A percentile compares a stretch with the other conserved stretches of the same genome.
Conservation (phyloP, 2,329 filamentous ascomycete genomes). For the Exophiala alcalophila region DNA sequence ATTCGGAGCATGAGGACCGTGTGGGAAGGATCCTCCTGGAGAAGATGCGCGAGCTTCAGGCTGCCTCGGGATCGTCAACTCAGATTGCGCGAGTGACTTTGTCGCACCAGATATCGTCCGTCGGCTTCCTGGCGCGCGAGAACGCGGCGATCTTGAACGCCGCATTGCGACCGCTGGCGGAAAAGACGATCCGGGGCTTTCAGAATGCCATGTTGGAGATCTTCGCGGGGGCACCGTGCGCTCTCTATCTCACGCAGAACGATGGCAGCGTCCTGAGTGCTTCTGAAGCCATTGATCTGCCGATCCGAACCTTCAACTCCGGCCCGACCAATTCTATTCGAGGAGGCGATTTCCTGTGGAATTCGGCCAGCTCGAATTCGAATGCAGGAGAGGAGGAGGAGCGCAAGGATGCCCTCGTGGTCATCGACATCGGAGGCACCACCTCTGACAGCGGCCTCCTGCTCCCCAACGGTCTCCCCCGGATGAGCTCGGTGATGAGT, state of each 20-base stretch:
- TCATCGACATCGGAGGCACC: conserved; percentile 66
- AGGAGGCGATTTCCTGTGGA: conserved; percentile 43
- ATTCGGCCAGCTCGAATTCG: conserved; percentile 3
- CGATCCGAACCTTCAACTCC: conserved; percentile 52
- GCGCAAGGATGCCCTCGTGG: conserved; percentile 41
- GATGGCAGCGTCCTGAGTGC: conserved; percentile 51
- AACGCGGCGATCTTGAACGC: conserved; percentile 65
- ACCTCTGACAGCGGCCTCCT: conserved; percentile 63
- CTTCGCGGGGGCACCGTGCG: conserved; percentile 35
- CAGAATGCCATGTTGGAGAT: conserved; percentile 19
- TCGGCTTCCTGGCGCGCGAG: conserved; percentile 57
- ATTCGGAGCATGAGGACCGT: conserved; percentile 36
- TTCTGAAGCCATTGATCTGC: conserved; percentile 46
- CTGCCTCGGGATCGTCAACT: conserved; percentile 33
- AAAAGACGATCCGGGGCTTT: conserved; percentile 17
- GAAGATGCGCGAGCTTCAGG: conserved; percentile 39
- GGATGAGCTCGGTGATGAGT: conserved; percentile 61
- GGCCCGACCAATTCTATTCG: conserved; percentile 55
- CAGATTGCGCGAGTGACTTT: conserved; percentile 36
- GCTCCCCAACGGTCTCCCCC: conserved; percentile 60
- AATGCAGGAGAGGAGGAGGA: background rate
- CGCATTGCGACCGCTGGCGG: conserved; percentile 33
- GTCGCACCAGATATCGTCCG: conserved; percentile 43
- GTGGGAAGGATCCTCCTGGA: conserved; percentile 35
- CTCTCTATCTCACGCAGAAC: conserved; percentile 53